Evolutionary conservation across 495 filamentous ascomycete species (phyloP), one percentile per base, ranked within the genome.

Genomic region (Aspergillus leporis): DNA sequence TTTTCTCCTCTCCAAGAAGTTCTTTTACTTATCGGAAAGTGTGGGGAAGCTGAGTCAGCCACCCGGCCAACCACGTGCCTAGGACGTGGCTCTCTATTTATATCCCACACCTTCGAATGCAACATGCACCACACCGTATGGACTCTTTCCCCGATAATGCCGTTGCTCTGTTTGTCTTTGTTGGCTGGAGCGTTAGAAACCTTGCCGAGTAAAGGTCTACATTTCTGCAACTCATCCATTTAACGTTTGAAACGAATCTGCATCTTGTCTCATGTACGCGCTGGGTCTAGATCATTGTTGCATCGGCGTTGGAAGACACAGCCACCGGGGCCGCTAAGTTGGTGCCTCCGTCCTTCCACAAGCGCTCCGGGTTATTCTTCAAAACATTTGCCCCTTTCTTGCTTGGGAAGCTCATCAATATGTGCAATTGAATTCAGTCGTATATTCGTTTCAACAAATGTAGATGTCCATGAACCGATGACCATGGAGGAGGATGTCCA

Each of bases 401-500:
- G 19, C 30, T 30, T 14, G 30, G 16, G 43, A 38, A 56, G 34
- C 55, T 65, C 62, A 55, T 59, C 53, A 47, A 36, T 53, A 51
- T 34, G 47, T 19, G 13, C 53, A 59, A 66, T 64, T 67, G 63
- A 59, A 61, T 38, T 48, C 25, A 40, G 46, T n/a, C 6, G 55
- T 64, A 60, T 49, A 49, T 59, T 59, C 51, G 36, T 36, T 38
- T 25, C 31, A 43, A 41, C 54, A 54, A 59, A 69, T 69, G 66
- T 65, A 59, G 56, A 61, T 51, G 46, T 25, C 31, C 28, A 46
- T 45, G 50, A n/a, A 54, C 21, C 55, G 55, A 54, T 67, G 61
- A 68, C 51, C 51, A 70, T 70, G 68, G 68, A 66, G 60, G 59
- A 70, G 56, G 62, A 67, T 60, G 65, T 61, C 14, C 62, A 45